phyloP scores from a whole-genome alignment of 140 eudicot species.

The Bidens hawaiensis region DNA sequence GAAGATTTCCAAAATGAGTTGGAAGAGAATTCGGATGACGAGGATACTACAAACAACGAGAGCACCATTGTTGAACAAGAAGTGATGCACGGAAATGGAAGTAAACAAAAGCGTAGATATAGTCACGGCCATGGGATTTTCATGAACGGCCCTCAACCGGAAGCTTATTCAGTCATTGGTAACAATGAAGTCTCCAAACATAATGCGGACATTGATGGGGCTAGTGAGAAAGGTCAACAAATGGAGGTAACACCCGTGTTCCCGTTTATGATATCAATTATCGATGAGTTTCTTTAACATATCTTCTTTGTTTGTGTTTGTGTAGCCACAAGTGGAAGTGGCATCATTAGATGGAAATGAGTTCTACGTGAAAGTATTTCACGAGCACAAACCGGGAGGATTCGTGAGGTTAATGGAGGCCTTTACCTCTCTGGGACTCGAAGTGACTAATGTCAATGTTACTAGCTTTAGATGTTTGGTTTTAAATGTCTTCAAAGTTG shows the following conservation, averaged over 20 bases:
- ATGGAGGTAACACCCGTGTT: conserved; percentile 66
- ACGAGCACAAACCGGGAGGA: conserved; percentile 88
- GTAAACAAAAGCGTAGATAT: conserved; percentile 29
- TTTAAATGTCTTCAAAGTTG: conserved; percentile 80
- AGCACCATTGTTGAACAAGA: conserved; percentile 38
- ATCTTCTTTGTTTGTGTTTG: conserved; percentile 4
- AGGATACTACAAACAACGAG: conserved; percentile 32
- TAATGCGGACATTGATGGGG: conserved; percentile 33
- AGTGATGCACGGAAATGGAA: conserved; percentile 37
- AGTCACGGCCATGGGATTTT: conserved; percentile 34
- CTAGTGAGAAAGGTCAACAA: conserved; percentile 64
- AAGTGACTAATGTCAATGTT: conserved; percentile 69
- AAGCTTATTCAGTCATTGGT: conserved; percentile 34
- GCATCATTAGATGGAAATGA: conserved; percentile 78
- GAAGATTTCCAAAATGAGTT: conserved; percentile 75
- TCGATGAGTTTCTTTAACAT: not conserved
- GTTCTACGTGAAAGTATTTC: conserved; percentile 80
- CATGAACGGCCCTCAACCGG: conserved; percentile 32
- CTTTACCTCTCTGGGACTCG: conserved; percentile 61
- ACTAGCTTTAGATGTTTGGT: conserved; percentile 78
- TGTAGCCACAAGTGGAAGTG: conserved; percentile 94
- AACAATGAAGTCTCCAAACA: conserved; percentile 29
- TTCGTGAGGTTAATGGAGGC: conserved; percentile 86
- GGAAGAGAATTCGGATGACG: conserved; percentile 71
- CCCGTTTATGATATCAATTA: not conserved